phyloP scores from a whole-genome alignment of 2,329 filamentous ascomycete species.

The Sporothrix pseudoabietina region DNA sequence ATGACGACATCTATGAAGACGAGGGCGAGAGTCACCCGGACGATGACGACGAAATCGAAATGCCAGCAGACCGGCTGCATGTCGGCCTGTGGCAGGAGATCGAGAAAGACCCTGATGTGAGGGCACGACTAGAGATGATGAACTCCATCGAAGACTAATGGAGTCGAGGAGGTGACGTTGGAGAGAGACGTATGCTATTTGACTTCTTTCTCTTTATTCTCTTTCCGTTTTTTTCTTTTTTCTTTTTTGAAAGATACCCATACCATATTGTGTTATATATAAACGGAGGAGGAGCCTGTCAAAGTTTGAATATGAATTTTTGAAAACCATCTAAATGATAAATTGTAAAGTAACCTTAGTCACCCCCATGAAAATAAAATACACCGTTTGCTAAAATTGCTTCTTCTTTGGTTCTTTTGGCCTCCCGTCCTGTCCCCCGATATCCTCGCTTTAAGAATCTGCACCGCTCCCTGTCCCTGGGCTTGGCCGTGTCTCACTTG shows the following conservation, averaged over 20 bases:
- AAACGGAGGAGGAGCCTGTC: neutral
- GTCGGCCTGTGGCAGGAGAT: conserved; percentile 62
- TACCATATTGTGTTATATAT: neutral
- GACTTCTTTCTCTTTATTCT: neutral
- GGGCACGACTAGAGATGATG: conserved; percentile 47
- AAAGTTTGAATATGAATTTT: neutral
- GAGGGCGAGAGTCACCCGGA: conserved; percentile 32
- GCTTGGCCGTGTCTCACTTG: conserved; percentile 21
- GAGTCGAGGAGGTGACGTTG: conserved; percentile 23
- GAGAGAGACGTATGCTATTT: neutral
- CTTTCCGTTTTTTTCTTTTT: neutral
- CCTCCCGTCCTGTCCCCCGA: neutral
- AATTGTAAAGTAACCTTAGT: neutral
- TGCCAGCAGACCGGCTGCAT: conserved; percentile 52
- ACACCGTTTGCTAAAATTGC: neutral
- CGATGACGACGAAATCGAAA: conserved; percentile 35
- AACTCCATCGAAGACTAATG: conserved; percentile 40
- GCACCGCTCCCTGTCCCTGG: conserved; percentile 18
- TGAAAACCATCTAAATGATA: neutral
- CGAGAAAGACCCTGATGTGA: conserved; percentile 54
- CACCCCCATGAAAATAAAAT: neutral
- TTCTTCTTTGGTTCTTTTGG: neutral
- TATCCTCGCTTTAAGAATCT: neutral
- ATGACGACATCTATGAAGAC: conserved; percentile 21
- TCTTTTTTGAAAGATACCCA: conserved; percentile 7